Evolutionary conservation across 2,329 filamentous ascomycete species (phyloP).

Genomic region (Acephala macrosclerotiorum): DNA sequence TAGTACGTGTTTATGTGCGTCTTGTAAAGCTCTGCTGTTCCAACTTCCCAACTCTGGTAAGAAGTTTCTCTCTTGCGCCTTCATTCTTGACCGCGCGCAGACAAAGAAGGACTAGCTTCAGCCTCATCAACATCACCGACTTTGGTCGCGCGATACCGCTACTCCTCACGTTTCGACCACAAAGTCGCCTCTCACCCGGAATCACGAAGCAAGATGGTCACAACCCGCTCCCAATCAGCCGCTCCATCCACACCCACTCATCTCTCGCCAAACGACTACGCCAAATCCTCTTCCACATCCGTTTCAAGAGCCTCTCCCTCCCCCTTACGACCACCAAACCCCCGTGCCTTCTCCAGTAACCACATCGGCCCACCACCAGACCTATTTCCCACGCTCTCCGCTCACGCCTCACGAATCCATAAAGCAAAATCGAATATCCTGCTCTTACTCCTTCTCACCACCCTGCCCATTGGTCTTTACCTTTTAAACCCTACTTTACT

Average conservation of each 20-base stretch:
- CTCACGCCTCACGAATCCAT: background rate
- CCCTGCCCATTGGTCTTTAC: background rate
- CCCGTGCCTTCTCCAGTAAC: background rate
- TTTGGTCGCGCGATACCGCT: background rate
- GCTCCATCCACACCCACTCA: background rate
- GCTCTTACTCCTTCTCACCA: background rate
- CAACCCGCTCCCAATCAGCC: background rate
- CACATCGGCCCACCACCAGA: background rate
- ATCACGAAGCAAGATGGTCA: slow-evolving; percentile 1
- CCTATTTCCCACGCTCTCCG: background rate
- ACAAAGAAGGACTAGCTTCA: background rate
- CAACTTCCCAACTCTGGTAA: background rate
- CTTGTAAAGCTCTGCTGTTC: background rate
- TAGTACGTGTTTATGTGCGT: background rate
- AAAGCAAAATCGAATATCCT: slow-evolving; percentile 2
- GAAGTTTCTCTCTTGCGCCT: background rate
- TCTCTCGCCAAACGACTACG: background rate
- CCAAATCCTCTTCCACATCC: background rate
- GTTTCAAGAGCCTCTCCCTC: background rate
- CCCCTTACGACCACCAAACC: background rate
- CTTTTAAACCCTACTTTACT: background rate
- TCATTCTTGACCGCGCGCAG: background rate
- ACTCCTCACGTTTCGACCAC: no score
- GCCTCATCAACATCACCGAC: background rate
- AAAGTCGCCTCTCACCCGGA: no score